Evolutionary conservation across 805 yeast genomes (phyloP).

Genomic region (Huiozyma sinensis): DNA sequence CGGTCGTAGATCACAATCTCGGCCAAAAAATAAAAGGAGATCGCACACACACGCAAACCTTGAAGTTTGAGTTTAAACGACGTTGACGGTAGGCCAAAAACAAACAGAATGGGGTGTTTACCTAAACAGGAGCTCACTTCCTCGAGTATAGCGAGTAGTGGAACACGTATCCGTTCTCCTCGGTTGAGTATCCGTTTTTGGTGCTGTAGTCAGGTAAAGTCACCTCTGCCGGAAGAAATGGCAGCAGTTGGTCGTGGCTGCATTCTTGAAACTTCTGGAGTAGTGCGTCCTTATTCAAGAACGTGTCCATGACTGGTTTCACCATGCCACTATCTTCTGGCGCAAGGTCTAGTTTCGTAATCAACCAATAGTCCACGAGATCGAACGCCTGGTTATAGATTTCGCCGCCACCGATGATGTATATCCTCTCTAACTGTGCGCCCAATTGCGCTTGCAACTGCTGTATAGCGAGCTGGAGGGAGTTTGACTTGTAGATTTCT

Average conservation of each 20-base stretch:
- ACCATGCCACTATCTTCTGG: slow-evolving; percentile 13
- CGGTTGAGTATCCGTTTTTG: slow-evolving; percentile 27
- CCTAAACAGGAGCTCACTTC: not conserved
- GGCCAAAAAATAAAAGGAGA: too few relatives aligned
- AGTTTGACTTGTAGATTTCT: slow-evolving; percentile 25
- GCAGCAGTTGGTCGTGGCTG: slow-evolving; percentile 29
- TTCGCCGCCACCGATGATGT: slow-evolving; percentile 89
- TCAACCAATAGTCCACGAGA: slow-evolving; percentile 42
- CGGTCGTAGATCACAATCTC: too few relatives aligned
- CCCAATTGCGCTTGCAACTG: slow-evolving; percentile 13
- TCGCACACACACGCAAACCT: too few relatives aligned
- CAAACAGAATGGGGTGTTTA: too few relatives aligned
- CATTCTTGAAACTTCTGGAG: slow-evolving; percentile 14
- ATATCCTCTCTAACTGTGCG: slow-evolving; percentile 43
- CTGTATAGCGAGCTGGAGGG: slow-evolving; percentile 36
- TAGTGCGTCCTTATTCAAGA: slow-evolving; percentile 33
- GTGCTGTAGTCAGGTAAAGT: slow-evolving; percentile 33
- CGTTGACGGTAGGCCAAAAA: too few relatives aligned
- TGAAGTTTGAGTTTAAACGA: too few relatives aligned
- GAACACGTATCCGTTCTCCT: slow-evolving; percentile 45
- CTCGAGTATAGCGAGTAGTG: slow-evolving; percentile 52
- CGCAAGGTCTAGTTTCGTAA: slow-evolving; percentile 53
- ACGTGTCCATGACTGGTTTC: slow-evolving; percentile 58
- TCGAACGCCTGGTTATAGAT: slow-evolving; percentile 50
- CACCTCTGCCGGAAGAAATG: slow-evolving; percentile 19